Percentiles rank a stretch among this genome's conserved stretches.
These are phyloP conservation scores for Chlorophyllum brunneum DNA, from an alignment of 768 basidiomycete genomes.

Conservation along the genomic window DNA sequence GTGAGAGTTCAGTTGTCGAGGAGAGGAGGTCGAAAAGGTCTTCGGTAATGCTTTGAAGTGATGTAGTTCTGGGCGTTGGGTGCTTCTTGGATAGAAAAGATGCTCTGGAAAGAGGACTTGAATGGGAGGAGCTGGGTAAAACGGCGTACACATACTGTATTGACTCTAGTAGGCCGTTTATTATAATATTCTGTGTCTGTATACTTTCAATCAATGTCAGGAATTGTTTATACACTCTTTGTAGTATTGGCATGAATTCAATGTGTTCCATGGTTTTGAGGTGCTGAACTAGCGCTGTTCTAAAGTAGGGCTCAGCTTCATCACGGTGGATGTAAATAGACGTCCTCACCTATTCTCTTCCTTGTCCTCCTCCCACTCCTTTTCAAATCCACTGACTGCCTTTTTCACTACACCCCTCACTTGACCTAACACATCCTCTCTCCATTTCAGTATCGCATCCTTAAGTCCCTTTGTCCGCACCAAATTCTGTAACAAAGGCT, in stretches of 20 bases:
- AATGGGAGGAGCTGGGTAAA: background rate
- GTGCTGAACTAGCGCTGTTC: slow-evolving; percentile 46
- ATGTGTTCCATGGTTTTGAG: slow-evolving; percentile 65
- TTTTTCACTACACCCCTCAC: slow-evolving; percentile 53
- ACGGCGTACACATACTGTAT: slow-evolving; percentile 26
- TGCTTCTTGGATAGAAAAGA: background rate
- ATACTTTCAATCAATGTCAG: slow-evolving; percentile 67
- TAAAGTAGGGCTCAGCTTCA: slow-evolving; percentile 14
- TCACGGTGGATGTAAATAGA: background rate
- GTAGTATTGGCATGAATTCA: slow-evolving; percentile 63
- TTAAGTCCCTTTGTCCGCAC: slow-evolving; percentile 67
- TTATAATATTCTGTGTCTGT: slow-evolving; percentile 52
- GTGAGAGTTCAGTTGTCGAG: slow-evolving; percentile 81
- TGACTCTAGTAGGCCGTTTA: slow-evolving; percentile 55
- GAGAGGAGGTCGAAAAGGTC: slow-evolving; percentile 76
- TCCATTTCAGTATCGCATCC: slow-evolving; percentile 66
- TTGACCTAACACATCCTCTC: slow-evolving; percentile 62
- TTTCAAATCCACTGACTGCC: slow-evolving; percentile 49
- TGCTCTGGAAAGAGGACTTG: background rate
- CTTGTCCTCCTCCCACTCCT: slow-evolving; percentile 42
- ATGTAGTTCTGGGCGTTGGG: background rate
- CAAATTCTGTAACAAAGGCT: slow-evolving; percentile 76
- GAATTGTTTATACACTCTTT: slow-evolving; percentile 55
- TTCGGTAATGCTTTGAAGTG: slow-evolving; percentile 41
- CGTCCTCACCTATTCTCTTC: slow-evolving; percentile 16